These are phyloP conservation scores for Cercophora sp. DNA, from an alignment of 495 filamentous ascomycete species.

Conservation along the genomic window DNA sequence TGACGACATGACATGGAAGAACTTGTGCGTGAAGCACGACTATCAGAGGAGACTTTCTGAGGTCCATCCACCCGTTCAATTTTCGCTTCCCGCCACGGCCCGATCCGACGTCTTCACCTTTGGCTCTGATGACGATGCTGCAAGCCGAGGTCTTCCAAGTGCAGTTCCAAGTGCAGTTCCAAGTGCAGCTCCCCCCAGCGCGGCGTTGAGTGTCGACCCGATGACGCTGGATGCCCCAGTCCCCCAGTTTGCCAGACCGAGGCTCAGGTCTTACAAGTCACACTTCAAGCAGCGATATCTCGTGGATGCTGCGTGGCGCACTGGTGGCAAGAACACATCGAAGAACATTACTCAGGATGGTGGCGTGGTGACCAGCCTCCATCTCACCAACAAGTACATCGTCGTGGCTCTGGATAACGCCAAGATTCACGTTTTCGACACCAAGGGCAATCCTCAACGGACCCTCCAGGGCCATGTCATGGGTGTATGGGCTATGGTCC, in stretches of 20 bases:
- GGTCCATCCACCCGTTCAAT: conserved; percentile 29
- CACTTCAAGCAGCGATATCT: conserved; percentile 97
- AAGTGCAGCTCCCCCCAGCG: conserved; percentile 30
- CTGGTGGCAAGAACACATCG: conserved; percentile 72
- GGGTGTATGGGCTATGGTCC: conserved; percentile 99
- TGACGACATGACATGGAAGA: conserved; percentile 98
- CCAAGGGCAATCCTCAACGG: conserved; percentile 78
- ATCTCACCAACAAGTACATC: conserved; percentile 92
- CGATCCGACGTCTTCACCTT: conserved; percentile 27
- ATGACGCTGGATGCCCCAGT: conserved; percentile 37
- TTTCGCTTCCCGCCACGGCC: conserved; percentile 10
- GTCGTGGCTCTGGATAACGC: conserved; percentile 97
- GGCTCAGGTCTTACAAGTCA: conserved; percentile 72
- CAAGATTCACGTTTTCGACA: conserved; percentile 96
- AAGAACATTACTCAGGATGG: conserved; percentile 91
- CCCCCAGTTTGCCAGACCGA: conserved; percentile 31
- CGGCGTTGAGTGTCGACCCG: conserved; percentile 27
- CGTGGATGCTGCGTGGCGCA: conserved; percentile 95
- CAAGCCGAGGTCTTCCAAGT: conserved; percentile 34
- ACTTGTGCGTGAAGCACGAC: conserved; percentile 87
- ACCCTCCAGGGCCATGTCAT: conserved; percentile 94
- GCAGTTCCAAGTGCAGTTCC: conserved; percentile 29
- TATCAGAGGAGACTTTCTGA: conserved; percentile 62
- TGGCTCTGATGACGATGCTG: conserved; percentile 21
- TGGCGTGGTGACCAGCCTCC: conserved; percentile 92